A percentile compares a stretch with the other conserved stretches of the same genome.
Evolutionary conservation across 495 filamentous ascomycete genomes (phyloP).

Genomic region (Neurospora sp.): DNA sequence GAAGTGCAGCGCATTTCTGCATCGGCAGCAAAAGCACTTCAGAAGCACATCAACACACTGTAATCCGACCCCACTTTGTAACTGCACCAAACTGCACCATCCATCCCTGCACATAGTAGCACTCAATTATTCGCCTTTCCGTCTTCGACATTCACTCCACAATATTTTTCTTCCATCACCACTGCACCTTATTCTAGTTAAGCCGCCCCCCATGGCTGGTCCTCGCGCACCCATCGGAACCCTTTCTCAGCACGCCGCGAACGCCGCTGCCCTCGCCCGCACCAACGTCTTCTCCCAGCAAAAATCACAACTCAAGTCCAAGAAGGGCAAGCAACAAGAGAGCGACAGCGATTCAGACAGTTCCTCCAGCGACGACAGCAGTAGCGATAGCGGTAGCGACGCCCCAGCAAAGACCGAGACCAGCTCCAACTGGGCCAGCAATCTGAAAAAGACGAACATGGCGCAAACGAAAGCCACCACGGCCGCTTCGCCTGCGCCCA

Average conservation of each 20-base stretch:
- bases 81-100: not conserved
- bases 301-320: constrained; percentile 12
- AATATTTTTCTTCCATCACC: not conserved
- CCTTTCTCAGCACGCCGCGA: constrained; percentile 19
- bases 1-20: not conserved
- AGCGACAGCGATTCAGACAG: constrained; percentile 5
- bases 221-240: constrained; percentile 23
- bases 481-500: not conserved
- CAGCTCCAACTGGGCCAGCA: constrained; percentile 6
- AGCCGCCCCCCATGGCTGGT: constrained; percentile 19
- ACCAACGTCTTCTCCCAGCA: constrained; percentile 7
- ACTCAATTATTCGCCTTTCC: not conserved
- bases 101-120: not conserved
- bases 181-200: not conserved
- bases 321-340: constrained; percentile 12
- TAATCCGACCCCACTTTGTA: not conserved
- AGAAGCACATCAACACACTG: not conserved
- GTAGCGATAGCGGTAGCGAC: constrained; percentile 20
- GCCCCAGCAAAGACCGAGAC: not conserved
- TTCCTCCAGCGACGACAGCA: constrained; percentile 16
- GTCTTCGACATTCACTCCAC: not conserved
- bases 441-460: constrained; percentile 3
- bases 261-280: constrained; percentile 17
- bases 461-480: constrained; percentile 2
- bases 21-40: not conserved